phyloP scores from a whole-genome alignment of 2,329 filamentous ascomycete species.

The Bipolaris victoriae region DNA sequence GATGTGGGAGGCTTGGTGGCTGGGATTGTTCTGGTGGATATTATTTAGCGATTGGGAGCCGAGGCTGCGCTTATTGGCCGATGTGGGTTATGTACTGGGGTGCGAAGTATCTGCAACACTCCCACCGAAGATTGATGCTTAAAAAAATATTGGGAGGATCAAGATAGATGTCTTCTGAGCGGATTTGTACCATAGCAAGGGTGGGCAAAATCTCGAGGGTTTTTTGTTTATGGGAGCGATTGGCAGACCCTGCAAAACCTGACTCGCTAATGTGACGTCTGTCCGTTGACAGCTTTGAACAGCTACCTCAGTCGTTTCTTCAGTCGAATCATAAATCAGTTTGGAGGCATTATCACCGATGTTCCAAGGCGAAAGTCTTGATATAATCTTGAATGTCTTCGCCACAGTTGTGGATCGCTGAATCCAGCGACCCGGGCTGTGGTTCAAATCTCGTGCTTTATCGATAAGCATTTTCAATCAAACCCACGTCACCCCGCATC shows the following conservation, averaged over 20 bases:
- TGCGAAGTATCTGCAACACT: conserved; percentile 4
- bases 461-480: conserved; percentile 26
- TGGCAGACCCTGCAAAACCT: conserved; percentile 10
- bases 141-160: neutral
- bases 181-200: too few species aligned
- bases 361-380: too few species aligned
- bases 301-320: neutral
- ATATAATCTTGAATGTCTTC: too few species aligned
- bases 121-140: neutral
- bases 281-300: neutral
- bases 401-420: too few species aligned
- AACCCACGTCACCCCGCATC: conserved; percentile 31
- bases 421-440: neutral
- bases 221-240: neutral
- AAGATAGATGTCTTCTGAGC: neutral
- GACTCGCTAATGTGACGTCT: conserved; percentile 6
- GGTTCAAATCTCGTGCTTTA: conserved; percentile 7
- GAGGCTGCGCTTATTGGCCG: conserved; percentile 32
- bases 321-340: neutral
- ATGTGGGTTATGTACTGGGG: conserved; percentile 9
- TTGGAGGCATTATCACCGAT: neutral
- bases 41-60: conserved; percentile 29
- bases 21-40: conserved; percentile 23
- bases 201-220: neutral
- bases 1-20: conserved; percentile 25